Evolutionary conservation across 108 stramenopile species (phyloP).

Genomic region (Cyclostephanos tholiformis): DNA sequence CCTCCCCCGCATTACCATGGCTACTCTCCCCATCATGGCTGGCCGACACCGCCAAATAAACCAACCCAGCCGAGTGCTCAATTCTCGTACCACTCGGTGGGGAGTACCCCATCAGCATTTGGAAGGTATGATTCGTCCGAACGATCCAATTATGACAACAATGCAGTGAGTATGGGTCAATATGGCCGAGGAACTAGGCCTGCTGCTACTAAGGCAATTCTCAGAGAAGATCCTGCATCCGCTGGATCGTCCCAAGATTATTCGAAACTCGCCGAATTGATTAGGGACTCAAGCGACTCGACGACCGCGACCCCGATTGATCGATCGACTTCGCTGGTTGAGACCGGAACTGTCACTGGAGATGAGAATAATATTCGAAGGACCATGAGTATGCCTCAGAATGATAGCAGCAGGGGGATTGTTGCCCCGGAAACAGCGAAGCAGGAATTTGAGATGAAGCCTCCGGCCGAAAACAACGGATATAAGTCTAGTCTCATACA

Average conservation of each 20-base stretch:
- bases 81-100: constrained; percentile 22
- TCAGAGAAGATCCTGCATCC: constrained; percentile 2
- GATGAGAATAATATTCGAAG: background rate
- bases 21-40: constrained; percentile 8
- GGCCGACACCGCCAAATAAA: constrained; percentile 4
- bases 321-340: constrained; percentile 32
- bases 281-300: constrained; percentile 28
- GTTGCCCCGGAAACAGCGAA: background rate
- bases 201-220: background rate
- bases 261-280: constrained; percentile 45
- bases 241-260: constrained; percentile 38
- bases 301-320: constrained; percentile 21
- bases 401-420: background rate
- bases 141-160: constrained; percentile 13
- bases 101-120: constrained; percentile 35
- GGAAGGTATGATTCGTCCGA: constrained; percentile 15
- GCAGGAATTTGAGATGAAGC: constrained; percentile 15
- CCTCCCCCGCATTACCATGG: constrained; percentile 12
- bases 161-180: constrained; percentile 1
- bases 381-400: constrained; percentile 4
- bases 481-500: constrained; percentile 34
- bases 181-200: background rate
- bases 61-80: constrained; percentile 16
- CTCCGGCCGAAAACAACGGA: constrained; percentile 17
- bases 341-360: constrained; percentile 4